Conservation (phyloP, 2,329 filamentous ascomycete genomes). For the Didymella lethalis region DNA sequence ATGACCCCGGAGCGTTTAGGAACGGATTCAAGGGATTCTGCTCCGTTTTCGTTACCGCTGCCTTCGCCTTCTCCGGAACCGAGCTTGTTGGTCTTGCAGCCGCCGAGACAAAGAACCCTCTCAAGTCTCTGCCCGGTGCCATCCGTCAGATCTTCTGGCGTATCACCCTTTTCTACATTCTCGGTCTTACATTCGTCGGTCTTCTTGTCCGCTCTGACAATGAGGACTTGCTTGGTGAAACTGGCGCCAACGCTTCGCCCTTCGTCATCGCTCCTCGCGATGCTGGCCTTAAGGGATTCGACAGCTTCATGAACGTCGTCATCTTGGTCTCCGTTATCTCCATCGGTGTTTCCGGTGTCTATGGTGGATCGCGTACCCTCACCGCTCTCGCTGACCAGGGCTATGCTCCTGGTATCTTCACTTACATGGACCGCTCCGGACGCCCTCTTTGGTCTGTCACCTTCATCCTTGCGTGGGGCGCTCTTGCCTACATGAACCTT, state of each 20-base stretch:
- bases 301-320: slow-evolving; percentile 72
- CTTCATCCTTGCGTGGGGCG: slow-evolving; percentile 71
- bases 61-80: slow-evolving; percentile 69
- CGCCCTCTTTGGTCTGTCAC: slow-evolving; percentile 78
- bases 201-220: slow-evolving; percentile 52
- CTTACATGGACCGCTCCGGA: slow-evolving; percentile 83
- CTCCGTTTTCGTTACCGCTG: slow-evolving; percentile 69
- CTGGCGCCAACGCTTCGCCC: slow-evolving; percentile 61
- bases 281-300: slow-evolving; percentile 67
- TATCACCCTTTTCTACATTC: slow-evolving; percentile 57
- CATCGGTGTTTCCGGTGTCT: slow-evolving; percentile 67
- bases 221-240: slow-evolving; percentile 45
- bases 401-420: slow-evolving; percentile 78
- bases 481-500: slow-evolving; percentile 74
- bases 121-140: slow-evolving; percentile 56
- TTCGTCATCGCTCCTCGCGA: slow-evolving; percentile 72
- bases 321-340: slow-evolving; percentile 68
- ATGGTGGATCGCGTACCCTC: slow-evolving; percentile 65
- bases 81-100: slow-evolving; percentile 69
- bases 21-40: slow-evolving; percentile 72
- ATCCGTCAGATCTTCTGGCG: slow-evolving; percentile 59
- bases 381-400: slow-evolving; percentile 61
- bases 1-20: slow-evolving; percentile 79
- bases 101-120: slow-evolving; percentile 65
- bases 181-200: slow-evolving; percentile 55